phyloP scores from a whole-genome alignment of 2,329 filamentous ascomycete species.

The Curvularia lunata region DNA sequence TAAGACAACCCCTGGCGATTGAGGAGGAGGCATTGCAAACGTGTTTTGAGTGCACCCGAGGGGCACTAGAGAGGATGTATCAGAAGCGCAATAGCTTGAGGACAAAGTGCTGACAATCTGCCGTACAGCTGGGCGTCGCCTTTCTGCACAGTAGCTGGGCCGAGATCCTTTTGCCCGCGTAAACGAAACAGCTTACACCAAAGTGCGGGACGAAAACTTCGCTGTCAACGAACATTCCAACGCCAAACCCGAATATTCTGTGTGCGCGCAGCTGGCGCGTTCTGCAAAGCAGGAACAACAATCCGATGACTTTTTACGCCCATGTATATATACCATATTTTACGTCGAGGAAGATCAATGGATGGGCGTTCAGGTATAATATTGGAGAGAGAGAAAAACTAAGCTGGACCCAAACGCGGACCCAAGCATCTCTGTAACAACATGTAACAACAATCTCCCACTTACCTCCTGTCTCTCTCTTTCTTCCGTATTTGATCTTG shows the following conservation, averaged over 20 bases:
- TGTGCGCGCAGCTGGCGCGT: background rate
- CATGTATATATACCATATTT: conserved; percentile 6
- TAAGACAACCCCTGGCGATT: conserved; percentile 43
- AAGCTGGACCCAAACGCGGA: background rate
- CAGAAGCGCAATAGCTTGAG: background rate
- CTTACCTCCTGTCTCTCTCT: background rate
- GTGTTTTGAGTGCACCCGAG: background rate
- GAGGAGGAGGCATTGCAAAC: background rate
- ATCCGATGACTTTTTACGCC: background rate
- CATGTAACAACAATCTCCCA: conserved; percentile 11
- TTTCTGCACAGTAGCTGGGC: conserved; percentile 62
- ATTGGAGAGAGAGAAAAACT: background rate
- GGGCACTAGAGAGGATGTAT: background rate
- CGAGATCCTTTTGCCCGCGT: conserved; percentile 59
- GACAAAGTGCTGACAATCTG: conserved; percentile 25
- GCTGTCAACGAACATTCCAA: background rate
- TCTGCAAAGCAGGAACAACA: background rate
- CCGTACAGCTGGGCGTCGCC: conserved; percentile 55
- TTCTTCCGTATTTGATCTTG: background rate
- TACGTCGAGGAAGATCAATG: background rate
- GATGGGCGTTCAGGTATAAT: conserved; percentile 9
- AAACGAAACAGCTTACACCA: conserved; percentile 26
- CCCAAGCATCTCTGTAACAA: conserved; percentile 3
- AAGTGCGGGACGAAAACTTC: background rate
- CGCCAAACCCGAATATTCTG: background rate